Percentiles rank a stretch among this genome's conserved stretches.
Conservation (phyloP, 83 land plant species). For the Thuja plicata region DNA sequence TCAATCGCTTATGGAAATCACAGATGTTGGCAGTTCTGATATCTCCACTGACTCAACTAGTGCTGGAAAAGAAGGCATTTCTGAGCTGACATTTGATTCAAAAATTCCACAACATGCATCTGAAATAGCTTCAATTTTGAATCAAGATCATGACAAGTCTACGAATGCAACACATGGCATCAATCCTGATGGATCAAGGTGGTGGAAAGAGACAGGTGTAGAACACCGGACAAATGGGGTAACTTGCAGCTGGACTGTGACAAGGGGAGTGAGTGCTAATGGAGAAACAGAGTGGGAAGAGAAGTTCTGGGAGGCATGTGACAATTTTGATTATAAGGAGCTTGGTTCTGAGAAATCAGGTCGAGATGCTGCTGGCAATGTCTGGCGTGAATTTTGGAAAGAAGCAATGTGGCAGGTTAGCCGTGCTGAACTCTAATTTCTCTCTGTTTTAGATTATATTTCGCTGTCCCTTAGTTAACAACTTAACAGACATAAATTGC, state of each 20-base stretch:
- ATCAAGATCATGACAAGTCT: conserved; percentile 27
- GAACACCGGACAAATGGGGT: conserved; percentile 85
- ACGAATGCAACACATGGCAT: conserved; percentile 41
- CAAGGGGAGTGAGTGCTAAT: conserved; percentile 82
- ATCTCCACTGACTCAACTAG: conserved; percentile 21
- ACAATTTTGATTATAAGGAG: conserved; percentile 88
- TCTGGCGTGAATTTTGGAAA: conserved; percentile 99
- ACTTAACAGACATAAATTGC: neutral
- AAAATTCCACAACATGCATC: conserved; percentile 54
- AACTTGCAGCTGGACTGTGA: conserved; percentile 83
- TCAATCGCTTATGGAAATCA: conserved; percentile 73
- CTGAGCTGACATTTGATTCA: conserved; percentile 17
- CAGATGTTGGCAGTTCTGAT: conserved; percentile 20
- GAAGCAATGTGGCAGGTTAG: conserved; percentile 97
- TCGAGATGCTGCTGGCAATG: conserved; percentile 90
- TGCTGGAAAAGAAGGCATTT: conserved; percentile 24
- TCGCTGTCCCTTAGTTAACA: neutral
- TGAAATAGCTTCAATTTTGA: conserved; percentile 70
- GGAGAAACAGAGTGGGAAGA: conserved; percentile 92
- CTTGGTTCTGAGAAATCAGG: conserved; percentile 99
- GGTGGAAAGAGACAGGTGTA: conserved; percentile 96
- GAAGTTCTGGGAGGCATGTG: conserved; percentile 97
- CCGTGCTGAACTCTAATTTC: neutral
- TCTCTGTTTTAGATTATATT: neutral
- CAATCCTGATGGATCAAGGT: conserved; percentile 84